Evolutionary conservation across 2,329 filamentous ascomycete species (phyloP).

Genomic region (Pseudogymnoascus sp.): DNA sequence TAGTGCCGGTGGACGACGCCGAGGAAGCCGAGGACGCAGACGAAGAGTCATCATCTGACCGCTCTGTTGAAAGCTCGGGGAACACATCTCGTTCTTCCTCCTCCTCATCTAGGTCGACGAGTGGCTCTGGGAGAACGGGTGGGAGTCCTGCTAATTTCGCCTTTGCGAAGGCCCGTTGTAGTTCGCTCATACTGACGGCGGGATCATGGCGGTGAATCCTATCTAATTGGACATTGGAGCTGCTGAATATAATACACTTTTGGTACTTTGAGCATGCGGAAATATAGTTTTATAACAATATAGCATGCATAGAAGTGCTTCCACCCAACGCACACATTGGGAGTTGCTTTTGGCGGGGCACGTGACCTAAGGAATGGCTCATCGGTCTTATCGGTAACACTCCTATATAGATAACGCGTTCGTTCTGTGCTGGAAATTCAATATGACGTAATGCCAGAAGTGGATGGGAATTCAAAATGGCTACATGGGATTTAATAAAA

Average conservation of each 20-base stretch:
- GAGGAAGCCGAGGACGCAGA: conserved; percentile 70
- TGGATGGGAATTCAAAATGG: background rate
- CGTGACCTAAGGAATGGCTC: background rate
- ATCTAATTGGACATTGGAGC: background rate
- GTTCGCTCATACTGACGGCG: conserved; percentile 58
- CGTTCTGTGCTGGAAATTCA: background rate
- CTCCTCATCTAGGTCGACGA: conserved; percentile 46
- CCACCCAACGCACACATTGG: background rate
- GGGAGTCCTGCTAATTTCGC: conserved; percentile 57
- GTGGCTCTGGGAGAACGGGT: conserved; percentile 42
- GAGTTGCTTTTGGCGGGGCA: background rate
- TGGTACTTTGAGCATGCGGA: background rate
- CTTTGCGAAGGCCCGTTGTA: conserved; percentile 72
- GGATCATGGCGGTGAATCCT: conserved; percentile 2
- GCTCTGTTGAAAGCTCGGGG: conserved; percentile 28
- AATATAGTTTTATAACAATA: background rate
- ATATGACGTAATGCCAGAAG: background rate
- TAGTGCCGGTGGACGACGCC: conserved; percentile 87
- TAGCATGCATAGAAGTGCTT: background rate
- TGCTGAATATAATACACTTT: background rate
- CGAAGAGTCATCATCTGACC: conserved; percentile 56
- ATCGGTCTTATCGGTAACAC: background rate
- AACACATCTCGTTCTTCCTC: conserved; percentile 35
- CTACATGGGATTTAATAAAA: background rate
- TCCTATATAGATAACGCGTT: background rate